Evolutionary conservation across 306 rosid species (phyloP), one percentile per base, ranked within the genome.

Genomic region (Abrus precatorius): DNA sequence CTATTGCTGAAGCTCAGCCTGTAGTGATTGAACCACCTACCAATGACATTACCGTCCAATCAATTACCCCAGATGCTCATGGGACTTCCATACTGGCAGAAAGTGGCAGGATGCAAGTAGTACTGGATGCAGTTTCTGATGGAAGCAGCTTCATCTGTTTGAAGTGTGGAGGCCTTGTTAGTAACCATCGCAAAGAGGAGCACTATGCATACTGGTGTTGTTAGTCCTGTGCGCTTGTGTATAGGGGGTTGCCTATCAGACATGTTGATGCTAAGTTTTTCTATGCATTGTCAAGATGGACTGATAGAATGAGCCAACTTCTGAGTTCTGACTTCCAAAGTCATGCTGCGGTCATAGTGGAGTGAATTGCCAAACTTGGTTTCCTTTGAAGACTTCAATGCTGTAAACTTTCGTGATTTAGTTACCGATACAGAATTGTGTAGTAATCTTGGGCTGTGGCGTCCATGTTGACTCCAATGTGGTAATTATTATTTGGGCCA

Each of bases 91-190:
- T 96, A 60, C 86, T 96, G 72, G 98, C 93, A 6, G 97, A 96
- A 86, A 88, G 85, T 54, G 99, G 99, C 40, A 90, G 99, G 88
- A 88, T 63, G 88, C 98, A 96, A 82, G 78, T 93, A 70, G 98
- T 92, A 65, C 34, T 96, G 89, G 97, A 96, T 75, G 99, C 99
- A 4, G 94, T 88, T 85, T 87, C 98, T 14, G 99, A 96, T 49
- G 99, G 99, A 74, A 93, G 97, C 85, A 92, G 98, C 84, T 96
- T 92, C 85, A 90, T 96, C 59, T 96, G 98, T 82, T 89, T 96
- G 81, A 91, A 88, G 60, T 96, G 98, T 77, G 99, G 98, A n/a
- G 99, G 98, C 43, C 98, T 93, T 53, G 99, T 96, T 44, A 92
- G 97, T 81, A 87, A 80, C 86, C 93, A 86, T 52, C 97, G 99